A percentile compares a stretch with the other conserved stretches of the same genome.
These are phyloP conservation scores for Penicillium lagena DNA, from an alignment of 495 filamentous ascomycete genomes.

Conservation along the genomic window DNA sequence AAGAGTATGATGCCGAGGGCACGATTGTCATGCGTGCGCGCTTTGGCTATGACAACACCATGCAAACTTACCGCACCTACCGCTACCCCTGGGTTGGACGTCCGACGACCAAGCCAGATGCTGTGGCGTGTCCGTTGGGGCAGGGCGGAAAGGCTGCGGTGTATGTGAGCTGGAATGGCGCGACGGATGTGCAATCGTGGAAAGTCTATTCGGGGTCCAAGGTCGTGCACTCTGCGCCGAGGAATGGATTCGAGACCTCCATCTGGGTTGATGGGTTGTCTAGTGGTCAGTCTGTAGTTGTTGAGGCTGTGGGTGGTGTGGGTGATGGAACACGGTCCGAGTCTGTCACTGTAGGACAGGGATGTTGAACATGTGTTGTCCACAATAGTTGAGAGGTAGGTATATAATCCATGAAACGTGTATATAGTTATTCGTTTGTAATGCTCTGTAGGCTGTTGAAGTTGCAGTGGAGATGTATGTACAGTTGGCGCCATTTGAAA, in stretches of 20 bases:
- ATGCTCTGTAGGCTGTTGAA: no score
- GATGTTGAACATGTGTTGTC: background rate
- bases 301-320: constrained; percentile 14
- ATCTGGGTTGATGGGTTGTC: constrained; percentile 3
- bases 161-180: constrained; percentile 32
- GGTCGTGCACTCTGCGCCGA: background rate
- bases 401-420: no score
- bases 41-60: constrained; percentile 14
- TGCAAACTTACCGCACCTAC: constrained; percentile 20
- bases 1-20: constrained; percentile 31
- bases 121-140: constrained; percentile 7
- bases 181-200: constrained; percentile 15
- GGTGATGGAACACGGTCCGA: constrained; percentile 7
- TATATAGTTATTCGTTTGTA: no score
- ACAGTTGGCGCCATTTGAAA: no score
- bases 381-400: no score
- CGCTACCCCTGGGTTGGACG: constrained; percentile 14
- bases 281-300: constrained; percentile 3
- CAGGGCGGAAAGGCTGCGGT: constrained; percentile 3
- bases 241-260: constrained; percentile 10
- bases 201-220: constrained; percentile 4
- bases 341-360: constrained; percentile 5
- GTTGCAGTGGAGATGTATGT: no score
- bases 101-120: constrained; percentile 12
- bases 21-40: constrained; percentile 13